Base-by-base conservation (phyloP, 768 basidiomycete genomes). In the Exsudoporus frostii region DNA sequence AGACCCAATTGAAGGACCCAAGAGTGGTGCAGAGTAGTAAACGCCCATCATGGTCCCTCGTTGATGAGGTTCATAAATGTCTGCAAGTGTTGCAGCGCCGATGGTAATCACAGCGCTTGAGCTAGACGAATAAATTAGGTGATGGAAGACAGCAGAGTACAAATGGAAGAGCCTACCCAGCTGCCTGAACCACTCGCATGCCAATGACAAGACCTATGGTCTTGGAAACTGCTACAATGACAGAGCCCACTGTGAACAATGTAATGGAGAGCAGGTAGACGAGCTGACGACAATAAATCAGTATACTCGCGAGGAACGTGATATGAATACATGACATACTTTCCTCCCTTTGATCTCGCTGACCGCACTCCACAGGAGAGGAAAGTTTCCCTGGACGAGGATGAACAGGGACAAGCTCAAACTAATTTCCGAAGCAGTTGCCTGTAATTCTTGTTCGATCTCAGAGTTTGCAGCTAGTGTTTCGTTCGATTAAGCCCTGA, bases 41-140 rank as follows among this genome's bases (percentile, higher is more conserved):
- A 92, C 71, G 0, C 92, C 91, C 79, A 92, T 85, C 78, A 83
- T 87, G 4, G 79, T 81, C 1, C 91, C 91, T 30, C 91, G 76
- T 59, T 89, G 83, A 22, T 77, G 73, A 0, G 89, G 83, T 30
- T 91, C 89, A 57, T 82, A 91, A 3, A 91, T 84, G 59, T 91
- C 90, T 7, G 89, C 88, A 1, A 92, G 74, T 1, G 88, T 88
- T 9, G 87, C 88, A 0, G 60, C 57, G 3, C 89, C 91, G 40
- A 92, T 82, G 0, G 84, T 65, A n/a, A 86, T 75, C 11, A 88
- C 84, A 1, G 87, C 85, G 45, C 83, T 81, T 7, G 83, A 82
- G 24, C 84, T 86, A 55, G 29, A 19, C 1, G 5, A 32, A 49
- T 20, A 24, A 11, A 20, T 55, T 24, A 55, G 27, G 20, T 44